phyloP scores from a whole-genome alignment of 2,329 filamentous ascomycete genomes.

The Colletotrichum acutatum region DNA sequence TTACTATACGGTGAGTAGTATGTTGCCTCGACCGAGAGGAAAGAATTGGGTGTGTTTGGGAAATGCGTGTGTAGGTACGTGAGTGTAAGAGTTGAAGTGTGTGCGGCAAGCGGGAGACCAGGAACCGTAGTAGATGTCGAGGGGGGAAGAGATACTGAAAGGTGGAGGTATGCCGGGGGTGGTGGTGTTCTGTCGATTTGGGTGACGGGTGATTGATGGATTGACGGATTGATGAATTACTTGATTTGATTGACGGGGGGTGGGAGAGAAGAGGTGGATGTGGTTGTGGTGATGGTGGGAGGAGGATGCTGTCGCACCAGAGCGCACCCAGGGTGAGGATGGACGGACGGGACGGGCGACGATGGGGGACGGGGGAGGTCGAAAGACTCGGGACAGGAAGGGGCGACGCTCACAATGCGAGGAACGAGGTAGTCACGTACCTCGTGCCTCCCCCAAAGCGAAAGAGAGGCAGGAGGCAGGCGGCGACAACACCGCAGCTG shows the following conservation, averaged over 20 bases:
- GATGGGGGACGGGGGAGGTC: neutral
- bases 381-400: neutral
- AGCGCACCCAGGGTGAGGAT: neutral
- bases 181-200: neutral
- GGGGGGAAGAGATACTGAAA: neutral
- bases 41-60: neutral
- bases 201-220: neutral
- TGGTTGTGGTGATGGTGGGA: neutral
- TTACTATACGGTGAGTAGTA: neutral
- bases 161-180: neutral
- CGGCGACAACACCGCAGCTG: neutral
- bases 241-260: neutral
- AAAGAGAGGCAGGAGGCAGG: neutral
- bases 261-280: neutral
- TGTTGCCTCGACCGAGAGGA: neutral
- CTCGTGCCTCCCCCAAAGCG: neutral
- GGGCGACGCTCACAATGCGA: neutral
- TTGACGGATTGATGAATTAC: neutral
- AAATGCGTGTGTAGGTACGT: neutral
- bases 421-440: neutral
- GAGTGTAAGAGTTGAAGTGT: neutral
- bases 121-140: neutral
- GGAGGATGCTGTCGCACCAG: neutral
- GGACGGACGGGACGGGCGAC: neutral
- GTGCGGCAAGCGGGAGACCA: conserved; percentile 13